Conservation (phyloP, 2,329 filamentous ascomycete species). For the Boeremia exigua region DNA sequence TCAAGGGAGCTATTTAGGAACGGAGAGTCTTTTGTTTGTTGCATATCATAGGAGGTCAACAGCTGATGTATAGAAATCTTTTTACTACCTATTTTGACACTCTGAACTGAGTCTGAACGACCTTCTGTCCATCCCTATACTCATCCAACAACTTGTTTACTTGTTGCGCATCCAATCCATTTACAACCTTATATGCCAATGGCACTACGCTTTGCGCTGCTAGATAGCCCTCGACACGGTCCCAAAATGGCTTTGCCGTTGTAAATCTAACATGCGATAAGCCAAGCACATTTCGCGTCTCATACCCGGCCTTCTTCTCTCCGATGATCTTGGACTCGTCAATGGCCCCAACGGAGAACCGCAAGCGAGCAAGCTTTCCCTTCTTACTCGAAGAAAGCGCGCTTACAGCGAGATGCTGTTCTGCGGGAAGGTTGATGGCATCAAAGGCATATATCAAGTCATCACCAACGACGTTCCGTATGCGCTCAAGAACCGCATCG, state of each 20-base stretch:
- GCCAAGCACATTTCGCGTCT: neutral
- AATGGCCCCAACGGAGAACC: neutral
- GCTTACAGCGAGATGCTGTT: slow-evolving; percentile 1
- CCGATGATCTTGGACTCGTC: slow-evolving; percentile 3
- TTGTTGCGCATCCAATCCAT: neutral
- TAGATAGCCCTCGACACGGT: neutral
- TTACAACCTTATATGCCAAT: neutral
- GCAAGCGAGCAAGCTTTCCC: neutral
- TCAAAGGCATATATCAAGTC: neutral
- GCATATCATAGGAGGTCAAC: no score
- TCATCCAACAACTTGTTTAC: neutral
- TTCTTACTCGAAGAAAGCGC: neutral
- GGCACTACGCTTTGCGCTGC: neutral
- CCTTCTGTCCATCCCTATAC: neutral
- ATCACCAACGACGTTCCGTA: neutral
- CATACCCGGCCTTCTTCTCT: neutral
- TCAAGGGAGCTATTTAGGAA: no score
- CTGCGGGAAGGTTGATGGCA: neutral
- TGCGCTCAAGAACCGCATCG: neutral
- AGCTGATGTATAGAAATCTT: no score
- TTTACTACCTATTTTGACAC: slow-evolving; percentile 5
- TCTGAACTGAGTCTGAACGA: neutral
- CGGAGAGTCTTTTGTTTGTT: no score
- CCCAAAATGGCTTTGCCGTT: neutral
- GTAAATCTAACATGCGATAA: neutral